Conservation (phyloP, 1,139 yeast genomes). For the Arxiozyma slooffiae region DNA sequence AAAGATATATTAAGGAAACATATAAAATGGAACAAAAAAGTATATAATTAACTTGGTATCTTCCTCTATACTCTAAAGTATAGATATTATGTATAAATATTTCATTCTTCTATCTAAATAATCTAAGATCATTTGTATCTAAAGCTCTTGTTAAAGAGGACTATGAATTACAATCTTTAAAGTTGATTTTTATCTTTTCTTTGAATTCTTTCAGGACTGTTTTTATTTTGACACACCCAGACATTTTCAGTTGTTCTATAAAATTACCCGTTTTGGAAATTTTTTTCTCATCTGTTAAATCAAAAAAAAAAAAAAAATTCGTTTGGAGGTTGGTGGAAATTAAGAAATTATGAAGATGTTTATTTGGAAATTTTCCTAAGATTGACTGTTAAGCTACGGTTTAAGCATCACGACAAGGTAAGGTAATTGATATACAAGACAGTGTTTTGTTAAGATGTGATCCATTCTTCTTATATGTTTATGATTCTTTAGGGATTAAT, state of each 20-base stretch:
- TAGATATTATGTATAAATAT: too few relatives aligned
- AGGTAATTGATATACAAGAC: not conserved
- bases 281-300: too few relatives aligned
- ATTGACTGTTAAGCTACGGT: not conserved
- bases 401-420: not conserved
- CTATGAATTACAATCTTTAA: too few relatives aligned
- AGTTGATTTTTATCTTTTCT: too few relatives aligned
- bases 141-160: too few relatives aligned
- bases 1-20: not conserved
- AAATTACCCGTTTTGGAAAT: not conserved
- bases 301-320: too few relatives aligned
- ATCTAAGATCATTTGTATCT: not conserved
- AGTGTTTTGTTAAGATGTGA: not conserved
- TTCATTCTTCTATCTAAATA: not conserved
- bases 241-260: not conserved
- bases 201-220: not conserved
- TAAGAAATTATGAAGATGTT: not conserved
- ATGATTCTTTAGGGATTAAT: not conserved
- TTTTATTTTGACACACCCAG: not conserved
- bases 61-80: not conserved
- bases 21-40: not conserved
- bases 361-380: not conserved
- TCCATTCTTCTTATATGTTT: too few relatives aligned
- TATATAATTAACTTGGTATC: not conserved
- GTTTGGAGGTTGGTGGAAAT: not conserved